A percentile compares a stretch with the other conserved stretches of the same genome.
Evolutionary conservation across 2,329 filamentous ascomycete species (phyloP).

Genomic region (Drechslera avenae): DNA sequence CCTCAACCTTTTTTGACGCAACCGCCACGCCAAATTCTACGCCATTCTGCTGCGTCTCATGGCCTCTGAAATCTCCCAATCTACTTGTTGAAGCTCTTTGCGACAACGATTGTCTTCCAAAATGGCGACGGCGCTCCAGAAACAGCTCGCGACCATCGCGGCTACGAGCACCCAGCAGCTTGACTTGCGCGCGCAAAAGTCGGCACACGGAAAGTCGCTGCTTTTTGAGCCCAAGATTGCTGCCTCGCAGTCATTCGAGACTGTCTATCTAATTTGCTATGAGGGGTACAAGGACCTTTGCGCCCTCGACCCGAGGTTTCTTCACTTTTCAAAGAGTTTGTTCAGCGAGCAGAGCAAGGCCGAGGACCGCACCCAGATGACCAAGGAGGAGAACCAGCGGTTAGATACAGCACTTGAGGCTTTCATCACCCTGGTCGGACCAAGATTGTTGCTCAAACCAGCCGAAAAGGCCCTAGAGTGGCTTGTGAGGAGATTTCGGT

Average conservation of each 20-base stretch:
- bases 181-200: constrained; percentile 90
- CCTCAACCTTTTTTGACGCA: constrained; percentile 4
- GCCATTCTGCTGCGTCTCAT: constrained; percentile 30
- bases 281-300: constrained; percentile 94
- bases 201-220: constrained; percentile 89
- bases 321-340: constrained; percentile 73
- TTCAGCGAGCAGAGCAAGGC: constrained; percentile 94
- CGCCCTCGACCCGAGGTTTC: constrained; percentile 79
- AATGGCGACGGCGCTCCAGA: constrained; percentile 83
- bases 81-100: not conserved
- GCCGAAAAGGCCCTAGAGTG: constrained; percentile 93
- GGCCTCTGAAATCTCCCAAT: constrained; percentile 19
- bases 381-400: constrained; percentile 77
- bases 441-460: constrained; percentile 79
- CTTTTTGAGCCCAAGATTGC: constrained; percentile 89
- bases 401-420: constrained; percentile 77
- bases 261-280: constrained; percentile 81
- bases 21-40: constrained; percentile 27
- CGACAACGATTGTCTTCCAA: not conserved
- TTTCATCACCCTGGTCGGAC: constrained; percentile 80
- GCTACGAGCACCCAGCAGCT: constrained; percentile 87
- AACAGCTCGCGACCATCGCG: constrained; percentile 92
- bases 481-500: constrained; percentile 81
- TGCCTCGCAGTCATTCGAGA: constrained; percentile 86
- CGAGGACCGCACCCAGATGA: constrained; percentile 87